Base-by-base conservation (phyloP, 2,329 filamentous ascomycete genomes). In the Setomelanomma holmii region DNA sequence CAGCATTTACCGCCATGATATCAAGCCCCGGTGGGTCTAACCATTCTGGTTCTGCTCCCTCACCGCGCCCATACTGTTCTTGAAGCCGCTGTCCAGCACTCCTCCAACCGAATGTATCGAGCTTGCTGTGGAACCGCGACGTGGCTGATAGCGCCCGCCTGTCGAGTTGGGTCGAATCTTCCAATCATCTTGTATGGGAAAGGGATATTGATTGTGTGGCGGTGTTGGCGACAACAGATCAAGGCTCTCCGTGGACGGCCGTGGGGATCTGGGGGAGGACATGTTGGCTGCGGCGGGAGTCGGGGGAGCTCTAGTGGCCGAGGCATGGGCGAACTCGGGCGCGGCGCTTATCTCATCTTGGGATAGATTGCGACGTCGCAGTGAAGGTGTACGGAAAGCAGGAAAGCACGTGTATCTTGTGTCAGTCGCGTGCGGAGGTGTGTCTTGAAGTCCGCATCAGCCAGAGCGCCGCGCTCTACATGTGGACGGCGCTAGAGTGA, bases 51-150 rank as follows among this genome's bases (percentile, higher is more conserved):
- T 86, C n/a, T 86, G 85, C 75, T 96, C 92, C 44, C 79, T 82
- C 64, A 88, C 81, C 14, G 87, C 82, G 54, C 82, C 76, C 53
- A 80, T 78, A 79, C 84, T 76, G 80, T 76, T 75, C 55, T 81
- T 74, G 74, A 83, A 78, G n/a, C 85, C 84, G 7, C 85, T 86
- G 69, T 96, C 91, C 54, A 96, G 79, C 30, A 86, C 83, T n/a
- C 91, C 91, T 55, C 92, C 92, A 71, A 96, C 86, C 24, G 93
- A 97, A 70, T 88, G 86, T 63, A 93, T 86, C 19, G 93, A 97
- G 79, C 92, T 96, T 39, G 93, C 88, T 21, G 87, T 90, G 48
- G 95, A 98, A 56, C 86, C 89, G 75, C 92, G 84, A 70, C 93
- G 82, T 41, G 84, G 80, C 49, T 72, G 72, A 64, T 83, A 82